These are phyloP conservation scores for Hypoxylon sp. DNA, from an alignment of 2,329 filamentous ascomycete genomes.

Conservation along the genomic window DNA sequence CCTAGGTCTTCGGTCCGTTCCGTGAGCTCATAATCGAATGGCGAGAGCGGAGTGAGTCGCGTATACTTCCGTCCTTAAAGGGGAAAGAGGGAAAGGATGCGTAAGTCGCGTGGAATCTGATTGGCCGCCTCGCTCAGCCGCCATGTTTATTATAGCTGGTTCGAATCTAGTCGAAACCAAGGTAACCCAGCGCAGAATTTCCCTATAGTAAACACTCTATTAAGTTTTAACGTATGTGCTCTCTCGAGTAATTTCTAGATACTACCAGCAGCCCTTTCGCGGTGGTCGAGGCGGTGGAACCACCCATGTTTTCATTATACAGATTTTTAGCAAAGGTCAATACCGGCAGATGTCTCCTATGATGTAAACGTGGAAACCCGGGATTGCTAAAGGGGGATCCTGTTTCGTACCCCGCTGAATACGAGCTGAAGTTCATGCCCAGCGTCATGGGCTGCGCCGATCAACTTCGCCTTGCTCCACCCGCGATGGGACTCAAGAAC, in stretches of 20 bases:
- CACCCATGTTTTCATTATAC: not conserved
- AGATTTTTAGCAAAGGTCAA: not conserved
- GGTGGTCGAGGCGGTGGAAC: not conserved
- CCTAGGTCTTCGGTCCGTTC: not conserved
- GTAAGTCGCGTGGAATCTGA: not conserved
- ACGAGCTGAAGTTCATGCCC: slow-evolving; percentile 33
- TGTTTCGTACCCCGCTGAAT: slow-evolving; percentile 27
- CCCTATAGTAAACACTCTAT: not conserved
- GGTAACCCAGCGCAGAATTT: not conserved
- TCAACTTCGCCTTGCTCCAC: slow-evolving; percentile 17
- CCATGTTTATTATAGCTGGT: not conserved
- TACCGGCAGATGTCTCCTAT: not conserved
- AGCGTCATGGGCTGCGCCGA: slow-evolving; percentile 22
- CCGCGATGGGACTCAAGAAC: slow-evolving; percentile 17
- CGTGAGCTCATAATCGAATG: not conserved
- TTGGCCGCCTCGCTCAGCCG: slow-evolving; percentile 1
- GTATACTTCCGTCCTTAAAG: not conserved
- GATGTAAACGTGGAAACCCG: not conserved
- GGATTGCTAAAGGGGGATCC: not conserved
- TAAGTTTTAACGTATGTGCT: not conserved
- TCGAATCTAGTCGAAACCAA: slow-evolving; percentile 1
- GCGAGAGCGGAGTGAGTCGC: not conserved
- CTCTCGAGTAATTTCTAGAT: not conserved
- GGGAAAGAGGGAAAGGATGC: not conserved
- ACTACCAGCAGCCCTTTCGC: not conserved